These are phyloP conservation scores for Phytophthora constricta DNA, from an alignment of 352 stramenopile species.

Conservation along the genomic window DNA sequence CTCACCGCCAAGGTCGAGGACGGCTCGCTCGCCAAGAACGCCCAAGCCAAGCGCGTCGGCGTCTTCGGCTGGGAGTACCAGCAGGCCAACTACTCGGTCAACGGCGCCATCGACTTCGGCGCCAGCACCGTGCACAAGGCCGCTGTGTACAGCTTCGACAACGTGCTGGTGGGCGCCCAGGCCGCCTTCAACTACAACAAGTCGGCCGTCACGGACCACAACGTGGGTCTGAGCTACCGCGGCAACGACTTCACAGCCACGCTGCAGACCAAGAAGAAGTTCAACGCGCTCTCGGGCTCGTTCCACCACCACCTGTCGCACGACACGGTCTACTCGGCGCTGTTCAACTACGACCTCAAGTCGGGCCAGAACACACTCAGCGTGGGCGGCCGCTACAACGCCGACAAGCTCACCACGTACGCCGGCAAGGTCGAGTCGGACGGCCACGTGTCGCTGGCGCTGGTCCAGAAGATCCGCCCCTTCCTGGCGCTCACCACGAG, in stretches of 20 bases:
- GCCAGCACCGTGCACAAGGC: conserved; percentile 65
- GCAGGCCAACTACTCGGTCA: conserved; percentile 66
- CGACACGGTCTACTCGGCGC: conserved; percentile 85
- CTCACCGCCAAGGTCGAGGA: conserved; percentile 87
- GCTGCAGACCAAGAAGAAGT: conserved; percentile 89
- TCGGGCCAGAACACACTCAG: conserved; percentile 82
- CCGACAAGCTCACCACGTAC: conserved; percentile 84
- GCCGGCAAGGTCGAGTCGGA: conserved; percentile 89
- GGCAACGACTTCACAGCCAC: conserved; percentile 79
- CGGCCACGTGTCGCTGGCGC: conserved; percentile 84
- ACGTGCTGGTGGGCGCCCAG: conserved; percentile 76
- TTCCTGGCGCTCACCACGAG: conserved; percentile 86
- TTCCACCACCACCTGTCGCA: conserved; percentile 86
- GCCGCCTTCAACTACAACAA: conserved; percentile 84
- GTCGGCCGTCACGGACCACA: conserved; percentile 85
- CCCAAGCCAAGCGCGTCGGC: conserved; percentile 72
- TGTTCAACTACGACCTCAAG: conserved; percentile 92
- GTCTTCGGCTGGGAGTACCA: conserved; percentile 84
- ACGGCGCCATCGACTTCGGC: conserved; percentile 64
- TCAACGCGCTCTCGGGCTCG: conserved; percentile 79
- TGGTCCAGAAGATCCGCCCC: conserved; percentile 87
- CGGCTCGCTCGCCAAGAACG: conserved; percentile 80
- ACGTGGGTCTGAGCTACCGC: conserved; percentile 81
- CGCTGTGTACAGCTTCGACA: conserved; percentile 80
- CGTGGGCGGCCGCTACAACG: conserved; percentile 84